Percentiles rank a stretch among this genome's conserved stretches.
Evolutionary conservation across 2,329 filamentous ascomycete species (phyloP).

Genomic region (Cucurbitaria berberidis): DNA sequence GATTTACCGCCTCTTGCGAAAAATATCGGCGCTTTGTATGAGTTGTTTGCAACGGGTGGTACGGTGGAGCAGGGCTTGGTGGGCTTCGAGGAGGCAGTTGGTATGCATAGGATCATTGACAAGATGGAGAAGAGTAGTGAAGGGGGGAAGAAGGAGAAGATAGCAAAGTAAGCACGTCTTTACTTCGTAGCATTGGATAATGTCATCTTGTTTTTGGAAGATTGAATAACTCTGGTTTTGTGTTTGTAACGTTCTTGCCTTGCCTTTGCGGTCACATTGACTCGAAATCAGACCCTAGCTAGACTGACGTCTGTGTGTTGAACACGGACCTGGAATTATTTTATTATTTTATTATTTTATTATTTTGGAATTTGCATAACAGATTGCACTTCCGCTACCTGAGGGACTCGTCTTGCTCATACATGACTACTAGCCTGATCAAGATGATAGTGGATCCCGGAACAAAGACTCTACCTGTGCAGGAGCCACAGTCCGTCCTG

Average conservation of each 20-base stretch:
- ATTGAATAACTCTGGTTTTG: no score
- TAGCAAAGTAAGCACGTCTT: background rate
- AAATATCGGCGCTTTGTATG: constrained; percentile 62
- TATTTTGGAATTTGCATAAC: no score
- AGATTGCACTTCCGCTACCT: no score
- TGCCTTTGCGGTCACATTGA: no score
- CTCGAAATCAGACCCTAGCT: no score
- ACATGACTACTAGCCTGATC: constrained; percentile 59
- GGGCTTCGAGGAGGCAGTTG: constrained; percentile 7
- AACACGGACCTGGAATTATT: no score
- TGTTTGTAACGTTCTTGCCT: no score
- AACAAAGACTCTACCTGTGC: constrained; percentile 65
- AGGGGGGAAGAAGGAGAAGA: background rate
- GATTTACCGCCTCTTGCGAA: constrained; percentile 48
- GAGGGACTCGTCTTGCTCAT: no score
- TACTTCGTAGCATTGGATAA: no score
- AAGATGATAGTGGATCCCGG: constrained; percentile 57
- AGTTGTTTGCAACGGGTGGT: constrained; percentile 55
- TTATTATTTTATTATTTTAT: no score
- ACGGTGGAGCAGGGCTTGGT: constrained; percentile 10
- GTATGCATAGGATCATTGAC: constrained; percentile 4
- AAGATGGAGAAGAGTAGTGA: constrained; percentile 6
- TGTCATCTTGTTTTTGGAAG: no score
- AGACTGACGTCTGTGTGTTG: no score
- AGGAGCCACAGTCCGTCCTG: constrained; percentile 65